phyloP scores from a whole-genome alignment of 768 basidiomycete species.

The Suillus luteus region DNA sequence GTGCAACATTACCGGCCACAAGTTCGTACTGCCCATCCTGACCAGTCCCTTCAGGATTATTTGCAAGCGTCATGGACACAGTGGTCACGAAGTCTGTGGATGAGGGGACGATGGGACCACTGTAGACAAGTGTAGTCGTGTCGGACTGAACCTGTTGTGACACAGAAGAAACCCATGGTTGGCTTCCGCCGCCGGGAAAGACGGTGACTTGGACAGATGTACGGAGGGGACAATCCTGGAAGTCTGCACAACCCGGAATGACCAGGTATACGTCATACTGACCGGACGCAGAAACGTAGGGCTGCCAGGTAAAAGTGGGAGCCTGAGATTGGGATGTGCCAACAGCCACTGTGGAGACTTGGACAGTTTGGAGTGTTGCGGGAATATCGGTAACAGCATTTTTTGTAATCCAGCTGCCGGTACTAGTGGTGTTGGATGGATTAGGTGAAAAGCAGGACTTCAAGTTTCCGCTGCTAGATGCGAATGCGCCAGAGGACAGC shows the following conservation, averaged over 20 bases:
- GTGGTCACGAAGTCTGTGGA: conserved; percentile 71
- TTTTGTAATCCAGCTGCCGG: conserved; percentile 70
- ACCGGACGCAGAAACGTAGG: conserved; percentile 89
- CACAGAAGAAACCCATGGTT: conserved; percentile 68
- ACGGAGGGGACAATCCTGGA: conserved; percentile 78
- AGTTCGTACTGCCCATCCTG: conserved; percentile 72
- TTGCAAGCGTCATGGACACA: conserved; percentile 73
- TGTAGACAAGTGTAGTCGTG: conserved; percentile 64
- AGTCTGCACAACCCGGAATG: conserved; percentile 81
- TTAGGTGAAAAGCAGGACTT: conserved; percentile 77
- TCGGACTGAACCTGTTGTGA: conserved; percentile 74
- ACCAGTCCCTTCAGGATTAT: conserved; percentile 61
- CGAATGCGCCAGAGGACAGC: conserved; percentile 89
- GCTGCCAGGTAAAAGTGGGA: conserved; percentile 89
- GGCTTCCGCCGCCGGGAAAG: conserved; percentile 69
- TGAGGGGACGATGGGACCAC: conserved; percentile 79
- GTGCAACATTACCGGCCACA: conserved; percentile 84
- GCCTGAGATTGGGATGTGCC: conserved; percentile 59
- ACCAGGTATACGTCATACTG: conserved; percentile 82
- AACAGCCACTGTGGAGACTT: conserved; percentile 66
- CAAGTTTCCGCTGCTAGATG: conserved; percentile 62
- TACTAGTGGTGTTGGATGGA: conserved; percentile 65
- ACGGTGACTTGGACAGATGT: conserved; percentile 84
- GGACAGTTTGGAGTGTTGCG: conserved; percentile 76
- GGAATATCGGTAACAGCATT: conserved; percentile 71